Conservation (phyloP, 805 yeast species). For the Zygoascus biomembranicola region DNA sequence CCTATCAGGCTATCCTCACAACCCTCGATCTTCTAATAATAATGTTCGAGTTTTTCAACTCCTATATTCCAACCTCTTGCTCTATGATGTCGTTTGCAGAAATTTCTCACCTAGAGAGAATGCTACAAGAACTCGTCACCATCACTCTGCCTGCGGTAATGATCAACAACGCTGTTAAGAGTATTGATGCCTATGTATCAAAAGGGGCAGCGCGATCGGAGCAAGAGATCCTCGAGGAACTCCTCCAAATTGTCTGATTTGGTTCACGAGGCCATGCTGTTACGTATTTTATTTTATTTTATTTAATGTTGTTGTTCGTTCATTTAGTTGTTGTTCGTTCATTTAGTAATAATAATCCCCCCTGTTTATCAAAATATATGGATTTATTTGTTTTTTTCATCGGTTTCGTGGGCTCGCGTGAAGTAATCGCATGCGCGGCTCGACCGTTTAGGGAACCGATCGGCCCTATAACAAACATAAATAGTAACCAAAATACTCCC, state of each 20-base stretch:
- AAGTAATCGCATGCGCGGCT: too few species aligned
- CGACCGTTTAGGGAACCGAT: too few species aligned
- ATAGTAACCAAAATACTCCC: too few species aligned
- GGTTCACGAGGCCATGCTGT: background rate
- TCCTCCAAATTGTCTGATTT: background rate
- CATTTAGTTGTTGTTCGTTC: too few species aligned
- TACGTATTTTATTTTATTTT: background rate
- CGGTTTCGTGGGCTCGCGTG: too few species aligned
- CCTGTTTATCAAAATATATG: too few species aligned
- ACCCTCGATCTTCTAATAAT: constrained; percentile 9
- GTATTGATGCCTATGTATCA: background rate
- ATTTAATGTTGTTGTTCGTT: too few species aligned
- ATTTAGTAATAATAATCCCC: too few species aligned
- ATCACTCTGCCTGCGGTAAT: background rate
- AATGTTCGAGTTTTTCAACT: constrained; percentile 3
- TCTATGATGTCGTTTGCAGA: background rate
- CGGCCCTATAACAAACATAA: too few species aligned
- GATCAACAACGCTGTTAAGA: background rate
- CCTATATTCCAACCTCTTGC: background rate
- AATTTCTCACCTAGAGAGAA: background rate
- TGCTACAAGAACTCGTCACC: background rate
- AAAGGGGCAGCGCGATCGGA: background rate
- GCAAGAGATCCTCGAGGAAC: background rate
- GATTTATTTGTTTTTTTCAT: too few species aligned
- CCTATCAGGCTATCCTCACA: constrained; percentile 11